Conservation (phyloP, 148 eudicot species). For the Rhododendron griersonianum region DNA sequence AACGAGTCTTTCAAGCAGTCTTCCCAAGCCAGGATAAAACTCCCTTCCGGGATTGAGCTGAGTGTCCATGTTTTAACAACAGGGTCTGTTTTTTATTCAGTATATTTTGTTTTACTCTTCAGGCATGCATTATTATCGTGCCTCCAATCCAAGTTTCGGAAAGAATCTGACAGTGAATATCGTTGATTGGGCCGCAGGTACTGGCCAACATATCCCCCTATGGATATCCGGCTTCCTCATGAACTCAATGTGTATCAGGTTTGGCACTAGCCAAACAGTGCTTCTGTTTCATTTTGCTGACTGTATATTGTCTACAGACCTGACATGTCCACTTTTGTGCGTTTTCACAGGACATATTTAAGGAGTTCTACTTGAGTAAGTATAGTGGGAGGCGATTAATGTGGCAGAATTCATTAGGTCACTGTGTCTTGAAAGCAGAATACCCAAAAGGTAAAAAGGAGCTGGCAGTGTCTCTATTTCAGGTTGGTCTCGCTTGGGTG, state of each 20-base stretch:
- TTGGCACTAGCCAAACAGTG: constrained; percentile 12
- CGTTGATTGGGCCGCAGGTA: constrained; percentile 47
- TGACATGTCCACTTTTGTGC: constrained; percentile 3
- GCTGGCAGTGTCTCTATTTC: constrained; percentile 94
- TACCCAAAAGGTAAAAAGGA: constrained; percentile 91
- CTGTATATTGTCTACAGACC: neutral
- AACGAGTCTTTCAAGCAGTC: constrained; percentile 96
- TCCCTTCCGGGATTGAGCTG: constrained; percentile 97
- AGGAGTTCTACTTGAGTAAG: constrained; percentile 92
- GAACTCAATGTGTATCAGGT: constrained; percentile 98
- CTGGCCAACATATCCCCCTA: constrained; percentile 99
- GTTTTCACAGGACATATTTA: constrained; percentile 75
- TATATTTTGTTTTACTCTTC: neutral
- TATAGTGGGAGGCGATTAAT: constrained; percentile 94
- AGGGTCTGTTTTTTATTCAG: constrained; percentile 48
- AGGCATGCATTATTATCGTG: neutral
- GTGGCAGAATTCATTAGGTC: constrained; percentile 98
- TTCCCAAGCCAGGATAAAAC: constrained; percentile 92
- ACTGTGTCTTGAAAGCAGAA: constrained; percentile 87
- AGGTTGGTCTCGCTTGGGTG: constrained; percentile 46
- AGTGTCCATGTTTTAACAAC: constrained; percentile 97
- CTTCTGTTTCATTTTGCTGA: neutral
- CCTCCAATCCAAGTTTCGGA: neutral
- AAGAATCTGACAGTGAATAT: neutral
- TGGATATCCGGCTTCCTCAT: constrained; percentile 94